Evolutionary conservation across 805 yeast species (phyloP).

Genomic region (Starmerella floricola): DNA sequence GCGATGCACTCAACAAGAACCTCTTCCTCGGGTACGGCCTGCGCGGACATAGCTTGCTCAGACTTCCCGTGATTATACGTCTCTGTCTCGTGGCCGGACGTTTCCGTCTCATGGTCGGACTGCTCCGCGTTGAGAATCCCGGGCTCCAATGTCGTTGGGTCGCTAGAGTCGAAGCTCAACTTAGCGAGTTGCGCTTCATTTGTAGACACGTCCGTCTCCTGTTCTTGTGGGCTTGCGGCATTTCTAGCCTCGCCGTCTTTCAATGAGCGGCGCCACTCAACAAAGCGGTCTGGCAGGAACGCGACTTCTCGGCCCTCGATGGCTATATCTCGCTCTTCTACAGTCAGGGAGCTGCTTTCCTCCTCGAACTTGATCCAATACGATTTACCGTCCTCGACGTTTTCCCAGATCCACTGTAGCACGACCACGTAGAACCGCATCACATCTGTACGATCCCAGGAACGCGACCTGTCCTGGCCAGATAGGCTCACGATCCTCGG

Average conservation of each 20-base stretch:
- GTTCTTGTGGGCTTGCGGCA: neutral
- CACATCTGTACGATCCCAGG: constrained; percentile 61
- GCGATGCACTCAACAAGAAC: too few species aligned
- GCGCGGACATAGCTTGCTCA: too few species aligned
- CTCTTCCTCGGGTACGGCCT: too few species aligned
- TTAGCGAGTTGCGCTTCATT: too few species aligned
- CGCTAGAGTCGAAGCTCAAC: too few species aligned
- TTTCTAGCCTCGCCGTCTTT: neutral
- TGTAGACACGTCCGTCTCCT: neutral
- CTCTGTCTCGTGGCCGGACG: too few species aligned
- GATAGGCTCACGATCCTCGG: constrained; percentile 36
- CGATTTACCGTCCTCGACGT: constrained; percentile 42
- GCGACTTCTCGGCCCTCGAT: constrained; percentile 18
- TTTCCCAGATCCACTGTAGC: constrained; percentile 58
- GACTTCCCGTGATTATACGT: too few species aligned
- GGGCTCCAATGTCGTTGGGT: too few species aligned
- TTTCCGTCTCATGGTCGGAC: too few species aligned
- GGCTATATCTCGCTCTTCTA: constrained; percentile 9
- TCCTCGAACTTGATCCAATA: constrained; percentile 16
- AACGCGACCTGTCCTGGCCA: constrained; percentile 12
- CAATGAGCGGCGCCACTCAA: constrained; percentile 23
- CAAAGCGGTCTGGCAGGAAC: constrained; percentile 21
- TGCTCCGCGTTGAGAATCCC: too few species aligned
- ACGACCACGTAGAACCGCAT: constrained; percentile 79
- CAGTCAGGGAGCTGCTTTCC: constrained; percentile 11